These are phyloP conservation scores for Candida ponderosae DNA, from an alignment of 805 yeast genomes.

Conservation along the genomic window DNA sequence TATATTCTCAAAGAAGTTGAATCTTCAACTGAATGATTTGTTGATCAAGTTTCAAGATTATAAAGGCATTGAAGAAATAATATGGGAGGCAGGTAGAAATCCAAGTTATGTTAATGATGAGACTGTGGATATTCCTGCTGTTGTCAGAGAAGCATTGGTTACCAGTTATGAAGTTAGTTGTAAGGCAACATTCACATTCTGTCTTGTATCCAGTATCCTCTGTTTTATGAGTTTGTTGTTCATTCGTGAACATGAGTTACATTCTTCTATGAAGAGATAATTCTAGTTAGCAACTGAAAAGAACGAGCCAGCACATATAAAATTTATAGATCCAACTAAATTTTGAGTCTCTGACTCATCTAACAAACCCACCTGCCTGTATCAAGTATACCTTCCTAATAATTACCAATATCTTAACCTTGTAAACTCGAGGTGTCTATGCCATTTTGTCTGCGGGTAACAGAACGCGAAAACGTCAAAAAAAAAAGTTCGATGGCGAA, in stretches of 20 bases:
- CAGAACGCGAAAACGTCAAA: too few species aligned
- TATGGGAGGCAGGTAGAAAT: slow-evolving; percentile 45
- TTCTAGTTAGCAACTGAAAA: too few species aligned
- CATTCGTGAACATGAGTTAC: slow-evolving; percentile 53
- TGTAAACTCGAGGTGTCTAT: too few species aligned
- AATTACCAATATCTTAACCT: too few species aligned
- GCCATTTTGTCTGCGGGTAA: too few species aligned
- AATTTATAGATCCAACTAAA: too few species aligned
- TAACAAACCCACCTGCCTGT: too few species aligned
- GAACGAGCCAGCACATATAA: too few species aligned
- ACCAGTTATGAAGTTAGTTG: slow-evolving; percentile 45
- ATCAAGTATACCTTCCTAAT: too few species aligned
- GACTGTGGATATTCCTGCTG: slow-evolving; percentile 36
- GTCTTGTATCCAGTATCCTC: slow-evolving; percentile 26
- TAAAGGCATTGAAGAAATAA: slow-evolving; percentile 32
- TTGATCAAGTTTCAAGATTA: slow-evolving; percentile 27
- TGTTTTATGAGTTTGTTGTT: slow-evolving; percentile 35
- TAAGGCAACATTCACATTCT: slow-evolving; percentile 44
- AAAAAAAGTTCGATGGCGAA: too few species aligned
- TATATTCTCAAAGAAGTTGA: slow-evolving; percentile 43
- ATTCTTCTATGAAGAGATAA: slow-evolving; percentile 39
- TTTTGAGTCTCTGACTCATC: too few species aligned
- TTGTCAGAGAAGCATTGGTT: slow-evolving; percentile 38
- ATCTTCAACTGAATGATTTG: slow-evolving; percentile 16
- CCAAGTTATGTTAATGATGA: slow-evolving; percentile 41